Evolutionary conservation across 495 filamentous ascomycete genomes (phyloP).

Genomic region (Letharia columbiana): DNA sequence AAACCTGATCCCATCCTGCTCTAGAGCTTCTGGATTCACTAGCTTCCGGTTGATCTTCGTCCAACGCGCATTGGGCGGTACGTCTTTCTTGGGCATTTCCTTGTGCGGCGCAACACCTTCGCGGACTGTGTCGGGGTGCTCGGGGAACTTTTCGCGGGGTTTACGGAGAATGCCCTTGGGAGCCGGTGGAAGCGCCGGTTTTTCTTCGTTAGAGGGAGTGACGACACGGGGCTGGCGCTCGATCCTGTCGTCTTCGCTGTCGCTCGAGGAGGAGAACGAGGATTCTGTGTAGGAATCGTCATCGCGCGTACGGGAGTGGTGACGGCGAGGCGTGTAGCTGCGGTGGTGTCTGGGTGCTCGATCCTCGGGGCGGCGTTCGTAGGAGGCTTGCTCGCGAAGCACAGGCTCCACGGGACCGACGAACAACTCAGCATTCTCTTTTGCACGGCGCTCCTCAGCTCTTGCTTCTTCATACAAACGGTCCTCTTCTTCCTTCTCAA

Average conservation of each 20-base stretch:
- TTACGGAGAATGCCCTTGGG: slow-evolving; percentile 56
- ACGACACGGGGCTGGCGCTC: slow-evolving; percentile 41
- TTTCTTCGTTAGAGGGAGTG: slow-evolving; percentile 26
- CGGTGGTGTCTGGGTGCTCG: slow-evolving; percentile 15
- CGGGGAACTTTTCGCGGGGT: slow-evolving; percentile 61
- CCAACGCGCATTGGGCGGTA: slow-evolving; percentile 60
- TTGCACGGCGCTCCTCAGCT: slow-evolving; percentile 15
- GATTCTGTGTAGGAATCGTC: slow-evolving; percentile 23
- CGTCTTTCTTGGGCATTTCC: slow-evolving; percentile 48
- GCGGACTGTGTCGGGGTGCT: slow-evolving; percentile 53
- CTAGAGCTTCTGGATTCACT: slow-evolving; percentile 59
- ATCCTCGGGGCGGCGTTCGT: slow-evolving; percentile 23
- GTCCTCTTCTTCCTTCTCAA: slow-evolving; percentile 16
- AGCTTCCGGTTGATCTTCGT: slow-evolving; percentile 58
- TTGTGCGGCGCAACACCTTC: slow-evolving; percentile 70
- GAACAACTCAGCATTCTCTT: slow-evolving; percentile 18
- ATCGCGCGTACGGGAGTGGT: slow-evolving; percentile 21
- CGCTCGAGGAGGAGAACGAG: slow-evolving; percentile 25
- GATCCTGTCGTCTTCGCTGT: slow-evolving; percentile 8
- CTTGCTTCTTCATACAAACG: slow-evolving; percentile 16
- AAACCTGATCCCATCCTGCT: slow-evolving; percentile 55
- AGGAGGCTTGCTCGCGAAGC: slow-evolving; percentile 25
- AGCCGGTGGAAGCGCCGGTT: slow-evolving; percentile 30
- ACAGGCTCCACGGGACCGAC: slow-evolving; percentile 13
- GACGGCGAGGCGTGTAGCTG: slow-evolving; percentile 19